Evolutionary conservation across 2,329 filamentous ascomycete genomes (phyloP).

Genomic region (Xylariales sp.): DNA sequence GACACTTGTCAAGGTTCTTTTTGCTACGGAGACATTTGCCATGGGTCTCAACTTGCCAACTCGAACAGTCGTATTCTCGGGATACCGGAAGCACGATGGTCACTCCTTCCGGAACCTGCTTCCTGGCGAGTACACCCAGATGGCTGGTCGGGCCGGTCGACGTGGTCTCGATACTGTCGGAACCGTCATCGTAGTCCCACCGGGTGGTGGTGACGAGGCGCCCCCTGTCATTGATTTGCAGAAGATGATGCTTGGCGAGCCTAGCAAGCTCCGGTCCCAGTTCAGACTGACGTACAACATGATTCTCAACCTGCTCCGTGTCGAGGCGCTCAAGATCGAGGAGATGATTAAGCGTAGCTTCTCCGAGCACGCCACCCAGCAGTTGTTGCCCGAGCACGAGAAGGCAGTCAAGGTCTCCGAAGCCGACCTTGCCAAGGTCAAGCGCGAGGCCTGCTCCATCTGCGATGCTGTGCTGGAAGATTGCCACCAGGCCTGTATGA

Average conservation of each 20-base stretch:
- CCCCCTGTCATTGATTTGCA: slow-evolving; percentile 78
- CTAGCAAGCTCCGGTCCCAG: slow-evolving; percentile 91
- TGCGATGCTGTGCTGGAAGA: slow-evolving; percentile 77
- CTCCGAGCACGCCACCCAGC: slow-evolving; percentile 95
- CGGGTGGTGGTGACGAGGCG: slow-evolving; percentile 75
- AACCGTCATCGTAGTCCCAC: slow-evolving; percentile 88
- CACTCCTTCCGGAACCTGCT: slow-evolving; percentile 86
- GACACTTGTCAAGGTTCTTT: slow-evolving; percentile 92
- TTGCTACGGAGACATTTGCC: slow-evolving; percentile 96
- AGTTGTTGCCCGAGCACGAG: slow-evolving; percentile 89
- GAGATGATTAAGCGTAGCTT: slow-evolving; percentile 99
- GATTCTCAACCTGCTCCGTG: slow-evolving; percentile 92
- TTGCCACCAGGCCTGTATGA: slow-evolving; percentile 78
- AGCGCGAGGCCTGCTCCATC: slow-evolving; percentile 74
- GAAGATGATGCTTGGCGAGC: slow-evolving; percentile 94
- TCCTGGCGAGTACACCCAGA: slow-evolving; percentile 96
- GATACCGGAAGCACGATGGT: slow-evolving; percentile 93
- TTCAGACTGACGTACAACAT: slow-evolving; percentile 99
- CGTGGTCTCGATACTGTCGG: slow-evolving; percentile 90
- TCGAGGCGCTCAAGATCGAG: slow-evolving; percentile 96
- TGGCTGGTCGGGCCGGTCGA: slow-evolving; percentile 92
- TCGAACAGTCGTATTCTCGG: slow-evolving; percentile 94
- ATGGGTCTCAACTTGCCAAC: slow-evolving; percentile 97
- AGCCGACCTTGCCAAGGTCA: slow-evolving; percentile 85
- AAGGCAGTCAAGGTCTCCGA: slow-evolving; percentile 91